A percentile compares a stretch with the other conserved stretches of the same genome.
Conservation (phyloP, 116 monocot species). For the Trichopus zeylanicus region DNA sequence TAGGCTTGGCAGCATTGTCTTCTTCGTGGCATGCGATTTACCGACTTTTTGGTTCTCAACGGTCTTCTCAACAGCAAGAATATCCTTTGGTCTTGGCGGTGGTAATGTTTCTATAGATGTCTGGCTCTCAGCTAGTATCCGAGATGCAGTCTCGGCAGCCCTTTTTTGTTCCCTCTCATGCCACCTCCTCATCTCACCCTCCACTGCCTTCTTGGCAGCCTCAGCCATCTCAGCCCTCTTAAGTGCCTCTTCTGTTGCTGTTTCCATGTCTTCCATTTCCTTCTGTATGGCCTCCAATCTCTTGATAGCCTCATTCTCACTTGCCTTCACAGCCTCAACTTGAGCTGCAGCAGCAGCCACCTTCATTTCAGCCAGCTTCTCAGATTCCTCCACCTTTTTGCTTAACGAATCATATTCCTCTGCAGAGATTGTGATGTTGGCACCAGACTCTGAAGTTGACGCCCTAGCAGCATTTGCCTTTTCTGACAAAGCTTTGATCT, state of each 20-base stretch:
- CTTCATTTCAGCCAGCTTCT: slow-evolving; percentile 59
- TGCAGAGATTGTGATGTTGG: slow-evolving; percentile 48
- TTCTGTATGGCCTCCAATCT: slow-evolving; percentile 32
- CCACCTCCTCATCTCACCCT: slow-evolving; percentile 57
- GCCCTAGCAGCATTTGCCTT: slow-evolving; percentile 29
- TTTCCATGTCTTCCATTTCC: slow-evolving; percentile 54
- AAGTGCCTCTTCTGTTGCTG: slow-evolving; percentile 44
- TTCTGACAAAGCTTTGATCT: slow-evolving; percentile 58
- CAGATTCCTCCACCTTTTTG: slow-evolving; percentile 51
- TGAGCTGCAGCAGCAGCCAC: slow-evolving; percentile 57
- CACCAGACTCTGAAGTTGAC: slow-evolving; percentile 52
- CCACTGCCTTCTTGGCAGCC: slow-evolving; percentile 58
- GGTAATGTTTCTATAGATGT: slow-evolving; percentile 3
- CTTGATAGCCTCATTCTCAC: slow-evolving; percentile 59
- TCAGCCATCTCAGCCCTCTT: slow-evolving; percentile 60
- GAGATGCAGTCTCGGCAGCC: slow-evolving; percentile 31
- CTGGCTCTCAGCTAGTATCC: slow-evolving; percentile 27
- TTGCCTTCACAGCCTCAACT: slow-evolving; percentile 63
- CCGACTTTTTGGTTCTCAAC: slow-evolving; percentile 8
- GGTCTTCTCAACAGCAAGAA: neutral
- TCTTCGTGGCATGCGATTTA: slow-evolving; percentile 16
- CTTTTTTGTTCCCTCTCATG: slow-evolving; percentile 53
- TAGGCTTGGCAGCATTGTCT: slow-evolving; percentile 28
- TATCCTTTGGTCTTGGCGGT: slow-evolving; percentile 4
- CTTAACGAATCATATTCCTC: slow-evolving; percentile 58